phyloP scores from a whole-genome alignment of 148 eudicot genomes.

The Selenicereus undatus region DNA sequence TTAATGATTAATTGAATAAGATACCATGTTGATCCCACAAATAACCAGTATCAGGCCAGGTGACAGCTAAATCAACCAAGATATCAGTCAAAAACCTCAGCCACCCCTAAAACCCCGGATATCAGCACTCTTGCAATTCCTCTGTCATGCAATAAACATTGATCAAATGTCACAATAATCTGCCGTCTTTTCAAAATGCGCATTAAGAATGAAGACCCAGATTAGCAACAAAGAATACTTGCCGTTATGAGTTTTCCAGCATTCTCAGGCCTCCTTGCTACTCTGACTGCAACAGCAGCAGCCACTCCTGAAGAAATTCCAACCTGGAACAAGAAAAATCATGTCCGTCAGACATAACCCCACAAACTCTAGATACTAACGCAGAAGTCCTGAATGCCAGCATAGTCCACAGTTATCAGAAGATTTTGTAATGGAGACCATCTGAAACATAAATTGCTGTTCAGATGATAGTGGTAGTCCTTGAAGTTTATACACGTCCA shows the following conservation, averaged over 20 bases:
- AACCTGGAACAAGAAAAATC: conserved; percentile 34
- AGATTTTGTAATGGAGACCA: neutral
- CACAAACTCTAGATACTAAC: neutral
- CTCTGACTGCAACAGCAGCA: conserved; percentile 52
- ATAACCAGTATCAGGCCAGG: neutral
- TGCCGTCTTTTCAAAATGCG: neutral
- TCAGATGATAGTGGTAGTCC: no score
- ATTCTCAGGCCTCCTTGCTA: conserved; percentile 63
- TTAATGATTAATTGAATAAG: neutral
- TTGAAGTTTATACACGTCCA: neutral
- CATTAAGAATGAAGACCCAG: neutral
- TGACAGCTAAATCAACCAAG: neutral
- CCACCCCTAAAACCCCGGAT: neutral
- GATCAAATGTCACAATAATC: neutral
- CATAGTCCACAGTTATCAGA: neutral
- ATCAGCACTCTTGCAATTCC: neutral
- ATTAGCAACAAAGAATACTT: conserved; percentile 16
- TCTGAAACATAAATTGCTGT: neutral
- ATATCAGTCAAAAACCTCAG: neutral
- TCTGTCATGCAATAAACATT: neutral
- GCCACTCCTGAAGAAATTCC: conserved; percentile 85
- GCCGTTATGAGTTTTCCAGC: conserved; percentile 64
- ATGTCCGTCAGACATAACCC: neutral
- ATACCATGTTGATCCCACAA: neutral
- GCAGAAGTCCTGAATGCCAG: neutral